Base-by-base conservation (phyloP, 148 eudicot genomes). In the Talinum fruticosum region DNA sequence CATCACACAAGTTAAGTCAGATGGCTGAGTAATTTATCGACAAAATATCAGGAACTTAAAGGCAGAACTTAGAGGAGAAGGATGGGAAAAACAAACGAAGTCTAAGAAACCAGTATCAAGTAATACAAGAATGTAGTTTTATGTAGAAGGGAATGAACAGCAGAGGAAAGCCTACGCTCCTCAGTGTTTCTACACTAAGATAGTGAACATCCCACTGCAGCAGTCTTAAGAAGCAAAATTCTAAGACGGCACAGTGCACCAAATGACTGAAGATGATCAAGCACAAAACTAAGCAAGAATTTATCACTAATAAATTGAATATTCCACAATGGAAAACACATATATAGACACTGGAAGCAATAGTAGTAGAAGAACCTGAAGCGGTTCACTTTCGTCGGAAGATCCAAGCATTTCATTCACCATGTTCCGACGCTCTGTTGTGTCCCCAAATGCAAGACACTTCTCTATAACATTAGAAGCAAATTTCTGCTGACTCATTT, bases 401-500 rank as follows among this genome's bases (percentile, higher is more conserved):
- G 89, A 34, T 57, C 93, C 93, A 79, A 91, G 92, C 95, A 93
- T 91, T 84, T 91, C 95, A 79, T 85, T 82, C 68, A 93, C 93
- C 54, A 93, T 84, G 76, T 33, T 77, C 54, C 85, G 83, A 74
- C 96, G 93, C 81, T 93, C 96, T n/a, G 77, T 87, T 24, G 87
- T 88, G 79, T 89, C 88, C 64, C 97, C 97, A 82, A 91, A 93
- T 51, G 93, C 81, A 62, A 93, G 83, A 76, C 97, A 93, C 81
- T 93, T 93, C 82, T 93, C 97, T 38, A 93, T 84, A 54, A 93
- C 97, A 84, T 93, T 93, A 29, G 97, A 93, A 45, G 97, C 97
- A 83, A 93, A 93, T 76, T 93, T 93, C 82, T 93, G 97, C 87
- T 93, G 97, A 84, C 97, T 93, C 97, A 93, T 90, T 57, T 85